Evolutionary conservation across 2,329 filamentous ascomycete genomes (phyloP), one percentile per base, ranked within the genome.

Genomic region (Calonectria pteridis): DNA sequence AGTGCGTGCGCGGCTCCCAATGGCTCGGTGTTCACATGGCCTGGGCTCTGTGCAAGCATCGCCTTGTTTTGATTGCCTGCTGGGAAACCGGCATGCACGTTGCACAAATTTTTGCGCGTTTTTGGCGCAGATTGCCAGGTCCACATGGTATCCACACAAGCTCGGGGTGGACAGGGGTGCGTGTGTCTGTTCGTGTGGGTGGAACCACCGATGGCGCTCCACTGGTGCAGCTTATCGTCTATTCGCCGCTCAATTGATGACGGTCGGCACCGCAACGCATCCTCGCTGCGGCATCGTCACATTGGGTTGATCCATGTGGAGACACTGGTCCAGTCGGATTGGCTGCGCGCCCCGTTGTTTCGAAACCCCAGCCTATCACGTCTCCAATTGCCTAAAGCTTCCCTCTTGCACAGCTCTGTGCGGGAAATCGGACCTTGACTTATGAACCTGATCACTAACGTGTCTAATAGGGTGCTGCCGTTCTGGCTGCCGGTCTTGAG

Each of bases 401-500:
- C 28, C 13, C 16, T 4, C 29, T 4, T 33, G 29, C 37, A 23
- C 46, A 67, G 62, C 46, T 50, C 59, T 55, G 51, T 58, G 29
- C 23, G 33, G 71, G 69, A 77, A 73, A 76, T 77, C 73, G 46
- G 37, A 59, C 13, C 7, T 66, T 43, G 23, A n/a, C 50, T 63
- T 68, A 18, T 35, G n/a, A 46, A 65, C 28, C 29, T 23, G 64
- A 62, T 55, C 67, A 77, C 82, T 84, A 82, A 84, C 81, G 62
- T 31, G 66, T 51, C 67, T 62, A 63, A 58, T 75, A 93, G 91
- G 90, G 91, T 85, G 94, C 94, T 75, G 94, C 94, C 79, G 88
- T 96, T 82, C 90, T 97, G 73, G 95, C 95, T 83, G 94, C 93
- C 75, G 94, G 94, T 91, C 91, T 98, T 51, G 86, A 94, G 85